Base-by-base conservation (phyloP, 2,329 filamentous ascomycete genomes). In the Aspergillus brasiliensis region DNA sequence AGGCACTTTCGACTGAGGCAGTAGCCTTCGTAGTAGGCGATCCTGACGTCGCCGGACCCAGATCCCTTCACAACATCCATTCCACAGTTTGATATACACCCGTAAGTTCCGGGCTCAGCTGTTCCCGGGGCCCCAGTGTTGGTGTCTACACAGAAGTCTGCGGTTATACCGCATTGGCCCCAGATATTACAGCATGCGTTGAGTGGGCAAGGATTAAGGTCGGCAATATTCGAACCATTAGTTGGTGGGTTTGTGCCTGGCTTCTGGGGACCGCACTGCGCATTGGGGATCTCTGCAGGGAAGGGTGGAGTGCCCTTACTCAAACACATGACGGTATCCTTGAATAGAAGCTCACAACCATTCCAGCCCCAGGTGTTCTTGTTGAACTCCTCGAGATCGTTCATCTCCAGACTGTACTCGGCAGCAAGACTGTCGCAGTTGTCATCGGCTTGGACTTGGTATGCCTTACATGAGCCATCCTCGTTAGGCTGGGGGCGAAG, bases 341-440 rank as follows among this genome's bases (percentile, higher is more conserved):
- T 51, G n/a, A 63, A 64, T 10, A 82, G 62, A 8, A 66, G 53
- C 2, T 67, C 55, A 59, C 80, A 82, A 8, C 75, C 75, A 8
- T 51, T 68, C 77, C 77, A 81, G 19, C 74, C 78, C 80, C 80
- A 82, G 5, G 80, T 82, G 1, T 75, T 68, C 25, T 70, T 75
- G 62, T 82, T 82, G 23, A 72, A 74, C 0, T 57, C 56, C 34
- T 77, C 71, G 13, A 84, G 70, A 3, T 80, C 67, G 0, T 71
- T 64, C 0, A 67, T 61, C 0, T 71, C 79, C 5, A 83, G 65
- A 8, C 67, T 62, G 58, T 80, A 58, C 1, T 61, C 57, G 1
- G 63, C 64, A 2, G 64, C 65, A 5, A 68, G 67, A 56, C 15
- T 71, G 53, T 48, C 72, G 75, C 31, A 65, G 4, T 8, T 76